Evolutionary conservation across 2,329 filamentous ascomycete genomes (phyloP).

Genomic region (Neofusicoccum laricinum): DNA sequence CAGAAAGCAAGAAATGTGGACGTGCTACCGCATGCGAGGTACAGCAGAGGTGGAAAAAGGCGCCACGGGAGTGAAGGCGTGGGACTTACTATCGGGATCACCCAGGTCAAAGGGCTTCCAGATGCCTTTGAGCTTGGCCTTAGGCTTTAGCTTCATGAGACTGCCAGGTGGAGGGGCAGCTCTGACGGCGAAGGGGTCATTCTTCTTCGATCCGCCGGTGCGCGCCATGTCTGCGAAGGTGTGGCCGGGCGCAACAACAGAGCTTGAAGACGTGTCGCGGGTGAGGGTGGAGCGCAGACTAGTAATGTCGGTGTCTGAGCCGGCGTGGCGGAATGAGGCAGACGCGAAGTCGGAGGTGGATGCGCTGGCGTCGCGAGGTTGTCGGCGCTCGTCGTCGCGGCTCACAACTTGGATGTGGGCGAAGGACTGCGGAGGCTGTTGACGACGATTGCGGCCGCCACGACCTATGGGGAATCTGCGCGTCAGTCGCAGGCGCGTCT

Average conservation of each 20-base stretch:
- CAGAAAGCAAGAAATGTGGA: too few species aligned
- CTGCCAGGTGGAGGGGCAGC: slow-evolving; percentile 19
- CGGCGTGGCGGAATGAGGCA: not conserved
- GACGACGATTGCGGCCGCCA: slow-evolving; percentile 10
- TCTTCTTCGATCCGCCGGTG: slow-evolving; percentile 18
- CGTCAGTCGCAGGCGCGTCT: not conserved
- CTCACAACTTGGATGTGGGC: slow-evolving; percentile 28
- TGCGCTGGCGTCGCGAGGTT: not conserved
- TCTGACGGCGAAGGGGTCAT: slow-evolving; percentile 16
- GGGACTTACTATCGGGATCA: slow-evolving; percentile 19
- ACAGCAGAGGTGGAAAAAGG: not conserved
- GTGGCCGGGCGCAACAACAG: slow-evolving; percentile 12
- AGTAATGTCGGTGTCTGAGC: slow-evolving; percentile 7
- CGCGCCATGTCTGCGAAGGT: slow-evolving; percentile 33
- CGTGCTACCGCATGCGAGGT: not conserved
- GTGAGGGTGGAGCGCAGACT: slow-evolving; percentile 5
- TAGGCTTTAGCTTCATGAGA: slow-evolving; percentile 25
- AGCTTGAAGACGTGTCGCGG: slow-evolving; percentile 3
- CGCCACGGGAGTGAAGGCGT: not conserved
- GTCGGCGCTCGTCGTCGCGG: slow-evolving; percentile 12
- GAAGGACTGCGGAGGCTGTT: slow-evolving; percentile 18
- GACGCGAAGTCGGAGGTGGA: not conserved
- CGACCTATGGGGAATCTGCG: not conserved
- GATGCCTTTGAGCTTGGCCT: slow-evolving; percentile 4
- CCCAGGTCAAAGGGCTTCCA: slow-evolving; percentile 27